Percentiles rank a stretch among this genome's conserved stretches.
phyloP scores from a whole-genome alignment of 805 yeast genomes.

The Hanseniaspora meyeri region DNA sequence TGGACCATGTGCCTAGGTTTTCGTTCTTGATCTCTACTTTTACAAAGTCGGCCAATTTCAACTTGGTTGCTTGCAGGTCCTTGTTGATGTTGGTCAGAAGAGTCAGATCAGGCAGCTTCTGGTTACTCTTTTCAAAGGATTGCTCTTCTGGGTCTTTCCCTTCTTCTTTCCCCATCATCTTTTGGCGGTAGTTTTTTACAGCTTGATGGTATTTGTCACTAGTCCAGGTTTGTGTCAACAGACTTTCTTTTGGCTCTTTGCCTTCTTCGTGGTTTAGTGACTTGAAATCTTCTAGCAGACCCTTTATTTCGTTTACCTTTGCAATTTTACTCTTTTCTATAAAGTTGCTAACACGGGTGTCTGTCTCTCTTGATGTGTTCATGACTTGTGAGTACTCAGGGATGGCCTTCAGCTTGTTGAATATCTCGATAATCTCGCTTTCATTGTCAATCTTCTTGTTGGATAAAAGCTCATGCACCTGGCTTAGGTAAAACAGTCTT shows the following conservation, averaged over 20 bases:
- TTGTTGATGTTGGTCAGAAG: constrained; percentile 4
- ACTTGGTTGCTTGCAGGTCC: constrained; percentile 8
- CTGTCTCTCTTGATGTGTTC: neutral
- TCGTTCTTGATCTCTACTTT: constrained; percentile 24
- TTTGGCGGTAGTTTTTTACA: neutral
- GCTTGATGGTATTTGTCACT: neutral
- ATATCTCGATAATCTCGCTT: constrained; percentile 30
- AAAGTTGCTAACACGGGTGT: constrained; percentile 10
- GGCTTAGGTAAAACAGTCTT: constrained; percentile 12
- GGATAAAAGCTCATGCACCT: constrained; percentile 13
- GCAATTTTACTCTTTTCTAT: constrained; percentile 9
- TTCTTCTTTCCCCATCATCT: neutral
- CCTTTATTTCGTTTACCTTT: constrained; percentile 3
- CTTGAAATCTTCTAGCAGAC: neutral
- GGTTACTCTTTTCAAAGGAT: neutral
- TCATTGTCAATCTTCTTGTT: constrained; percentile 27
- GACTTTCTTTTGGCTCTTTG: neutral
- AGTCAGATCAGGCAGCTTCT: constrained; percentile 7
- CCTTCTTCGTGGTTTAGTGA: neutral
- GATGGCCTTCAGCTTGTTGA: constrained; percentile 30
- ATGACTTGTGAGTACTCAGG: constrained; percentile 26
- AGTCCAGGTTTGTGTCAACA: neutral
- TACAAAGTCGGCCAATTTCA: constrained; percentile 14
- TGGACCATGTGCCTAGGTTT: constrained; percentile 22
- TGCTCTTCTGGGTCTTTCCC: neutral